Base-by-base conservation (phyloP, 2,329 filamentous ascomycete genomes). In the Aspergillus neoniger region DNA sequence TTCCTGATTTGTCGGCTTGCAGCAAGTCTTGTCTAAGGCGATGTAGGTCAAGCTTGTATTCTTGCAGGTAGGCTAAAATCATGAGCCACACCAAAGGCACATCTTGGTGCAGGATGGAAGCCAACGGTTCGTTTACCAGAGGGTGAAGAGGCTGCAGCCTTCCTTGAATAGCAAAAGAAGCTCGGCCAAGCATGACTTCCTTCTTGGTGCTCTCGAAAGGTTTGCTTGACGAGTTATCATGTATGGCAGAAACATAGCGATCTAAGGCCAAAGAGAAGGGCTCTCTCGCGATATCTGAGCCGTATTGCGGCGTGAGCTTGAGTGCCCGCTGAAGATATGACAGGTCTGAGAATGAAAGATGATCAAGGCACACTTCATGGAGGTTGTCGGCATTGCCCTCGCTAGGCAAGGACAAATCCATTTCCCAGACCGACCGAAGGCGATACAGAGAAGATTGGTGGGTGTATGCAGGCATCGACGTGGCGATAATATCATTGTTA, bases 371-470 rank as follows among this genome's bases (percentile, higher is more conserved):
- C 38, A 76, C 63, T 63, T 74, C 71, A 32, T 74, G 69, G 0
- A 64, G 63, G 30, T 62, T 44, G 54, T 66, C 59, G 52, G 63
- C 49, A 47, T 59, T 14, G 23, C 64, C 60, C 39, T 64, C 61
- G 7, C 63, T 58, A 39, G 30, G 41, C 21, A 57, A 25, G 2
- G 61, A 53, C 30, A 59, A 32, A 38, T 70, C 57, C 38, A 69
- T 54, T 48, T 69, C 65, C 69, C 73, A 76, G 32, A 76, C 64
- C 36, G 73, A 65, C 49, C 77, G 73, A 30, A 79, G 67, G 36
- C 77, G 75, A 61, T 79, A 79, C 21, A 78, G 60, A 43, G 66
- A 70, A 2, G 77, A 79, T 60, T 79, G 73, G 36, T 70, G 72
- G 1, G 71, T 74, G 67, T 78, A 79, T 21, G 70, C 69, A 19